These are phyloP conservation scores for Kwoniella sp. DNA, from an alignment of 768 basidiomycete species.

Conservation along the genomic window DNA sequence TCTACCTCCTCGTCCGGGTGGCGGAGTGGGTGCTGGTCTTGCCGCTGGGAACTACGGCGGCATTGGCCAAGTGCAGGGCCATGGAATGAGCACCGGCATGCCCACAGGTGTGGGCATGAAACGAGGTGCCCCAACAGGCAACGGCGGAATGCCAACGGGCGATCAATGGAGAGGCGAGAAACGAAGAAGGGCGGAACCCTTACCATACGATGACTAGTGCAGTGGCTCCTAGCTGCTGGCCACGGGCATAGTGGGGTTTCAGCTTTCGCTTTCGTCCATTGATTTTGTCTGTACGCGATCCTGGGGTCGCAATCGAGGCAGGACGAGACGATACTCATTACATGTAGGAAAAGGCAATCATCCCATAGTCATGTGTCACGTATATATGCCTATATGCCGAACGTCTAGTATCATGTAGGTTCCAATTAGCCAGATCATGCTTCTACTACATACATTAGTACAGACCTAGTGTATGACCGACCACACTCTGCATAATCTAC, in stretches of 20 bases:
- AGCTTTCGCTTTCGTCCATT: too few relatives aligned
- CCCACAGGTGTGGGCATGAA: not conserved
- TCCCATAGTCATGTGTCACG: not conserved
- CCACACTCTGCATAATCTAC: too few relatives aligned
- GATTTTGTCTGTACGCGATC: too few relatives aligned
- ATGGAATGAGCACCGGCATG: not conserved
- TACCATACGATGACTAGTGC: not conserved
- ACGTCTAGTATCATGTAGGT: not conserved
- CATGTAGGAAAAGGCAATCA: not conserved
- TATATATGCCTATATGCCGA: too few relatives aligned
- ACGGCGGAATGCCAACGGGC: not conserved
- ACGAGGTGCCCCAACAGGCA: not conserved
- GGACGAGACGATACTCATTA: too few relatives aligned
- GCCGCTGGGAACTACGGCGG: not conserved
- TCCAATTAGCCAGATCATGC: not conserved
- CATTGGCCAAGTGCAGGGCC: not conserved
- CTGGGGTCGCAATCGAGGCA: too few relatives aligned
- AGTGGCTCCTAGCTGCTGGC: not conserved
- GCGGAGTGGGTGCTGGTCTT: not conserved
- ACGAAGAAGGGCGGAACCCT: not conserved
- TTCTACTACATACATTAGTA: not conserved
- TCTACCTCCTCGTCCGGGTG: not conserved
- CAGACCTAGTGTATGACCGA: not conserved
- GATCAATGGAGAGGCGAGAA: conserved; percentile 10
- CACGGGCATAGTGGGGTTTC: too few relatives aligned